Evolutionary conservation across 805 yeast genomes (phyloP).

Genomic region (Maudiozyma serrabonitensis): DNA sequence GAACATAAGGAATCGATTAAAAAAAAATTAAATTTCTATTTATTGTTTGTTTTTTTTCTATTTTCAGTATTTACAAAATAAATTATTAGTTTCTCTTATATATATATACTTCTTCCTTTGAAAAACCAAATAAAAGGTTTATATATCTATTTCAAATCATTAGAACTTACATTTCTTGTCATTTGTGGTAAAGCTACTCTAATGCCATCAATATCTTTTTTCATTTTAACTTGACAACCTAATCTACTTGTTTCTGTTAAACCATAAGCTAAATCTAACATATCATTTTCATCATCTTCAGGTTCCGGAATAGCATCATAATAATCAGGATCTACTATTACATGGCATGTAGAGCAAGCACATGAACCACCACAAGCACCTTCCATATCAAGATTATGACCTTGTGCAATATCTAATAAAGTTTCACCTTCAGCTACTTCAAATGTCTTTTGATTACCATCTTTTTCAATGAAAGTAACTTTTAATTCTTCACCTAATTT

Average conservation of each 20-base stretch:
- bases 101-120: no score
- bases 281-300: constrained; percentile 94
- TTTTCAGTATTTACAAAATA: no score
- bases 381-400: constrained; percentile 88
- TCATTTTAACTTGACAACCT: constrained; percentile 89
- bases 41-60: neutral
- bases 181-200: constrained; percentile 94
- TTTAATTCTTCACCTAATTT: constrained; percentile 86
- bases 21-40: no score
- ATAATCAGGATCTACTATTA: constrained; percentile 89
- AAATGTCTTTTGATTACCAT: constrained; percentile 69
- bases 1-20: no score
- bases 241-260: constrained; percentile 91
- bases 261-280: constrained; percentile 96
- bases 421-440: constrained; percentile 93
- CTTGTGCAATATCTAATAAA: constrained; percentile 88
- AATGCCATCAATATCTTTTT: constrained; percentile 83
- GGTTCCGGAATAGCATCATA: constrained; percentile 92
- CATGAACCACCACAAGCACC: constrained; percentile 99
- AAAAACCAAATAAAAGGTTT: neutral
- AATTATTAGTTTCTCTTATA: neutral
- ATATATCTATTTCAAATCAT: constrained; percentile 45
- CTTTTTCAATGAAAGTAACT: constrained; percentile 84
- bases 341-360: constrained; percentile 97
- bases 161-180: constrained; percentile 84